Base-by-base conservation (phyloP, 306 rosid species). In the Quercus glauca region DNA sequence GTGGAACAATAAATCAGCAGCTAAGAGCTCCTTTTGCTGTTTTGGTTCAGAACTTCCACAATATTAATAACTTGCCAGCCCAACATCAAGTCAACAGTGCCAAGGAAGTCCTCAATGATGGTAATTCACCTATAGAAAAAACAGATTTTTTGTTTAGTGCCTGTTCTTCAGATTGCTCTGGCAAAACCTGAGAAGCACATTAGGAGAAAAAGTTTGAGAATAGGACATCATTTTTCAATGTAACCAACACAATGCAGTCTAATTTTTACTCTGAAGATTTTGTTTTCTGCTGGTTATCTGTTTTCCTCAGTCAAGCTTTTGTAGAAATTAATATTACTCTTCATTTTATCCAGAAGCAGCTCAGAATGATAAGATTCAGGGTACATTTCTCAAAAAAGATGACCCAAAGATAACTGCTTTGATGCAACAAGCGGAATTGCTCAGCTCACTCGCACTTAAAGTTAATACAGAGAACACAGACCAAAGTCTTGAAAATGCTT, bases 391-490 rank as follows among this genome's bases (percentile, higher is more conserved):
- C 35, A 86, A 87, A 86, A 93, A 86, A 89, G 97, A 96, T 77
- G 99, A 96, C 75, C 98, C 96, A 1, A 96, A 86, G 92, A 85
- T 93, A 81, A 85, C 56, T 6, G 88, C 90, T 69, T 86, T 96
- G 89, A 89, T 92, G 89, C 96, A 96, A 86, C 99, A 96, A 90
- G 99, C 98, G 21, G 98, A 93, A 72, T 70, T 96, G 80, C 93
- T 96, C 77, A 89, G 94, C 81, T 96, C 99, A 61, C 83, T 96
- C 29, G 97, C 99, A 41, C 81, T 86, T 67, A 92, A 93, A 87
- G 97, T 93, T 81, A 91, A 90, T 78, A 55, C 90, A 70, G 94
- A 96, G 80, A 96, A 89, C 79, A 83, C 92, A 86, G 97, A 93
- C 45, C 99, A 89, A 83, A 96, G 97, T 85, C 98, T 96, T 78